Evolutionary conservation across 1,139 yeast genomes (phyloP).

Genomic region (Magnusiomyces paraingens): DNA sequence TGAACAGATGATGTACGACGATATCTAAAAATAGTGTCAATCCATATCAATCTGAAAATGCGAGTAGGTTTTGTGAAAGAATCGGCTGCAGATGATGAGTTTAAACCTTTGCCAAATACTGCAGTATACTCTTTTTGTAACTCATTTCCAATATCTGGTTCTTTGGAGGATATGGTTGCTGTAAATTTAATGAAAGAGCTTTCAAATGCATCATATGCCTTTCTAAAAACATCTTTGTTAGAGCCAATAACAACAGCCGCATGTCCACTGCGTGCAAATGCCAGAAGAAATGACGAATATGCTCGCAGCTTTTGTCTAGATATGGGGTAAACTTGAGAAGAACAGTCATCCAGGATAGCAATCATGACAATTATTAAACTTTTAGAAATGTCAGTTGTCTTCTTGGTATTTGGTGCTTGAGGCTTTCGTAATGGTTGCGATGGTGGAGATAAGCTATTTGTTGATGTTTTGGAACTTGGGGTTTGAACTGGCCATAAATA

Average conservation of each 20-base stretch:
- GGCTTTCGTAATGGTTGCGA: not conserved
- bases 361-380: constrained; percentile 7
- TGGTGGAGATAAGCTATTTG: not conserved
- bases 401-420: not conserved
- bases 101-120: constrained; percentile 11
- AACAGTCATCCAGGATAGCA: constrained; percentile 10
- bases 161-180: constrained; percentile 1
- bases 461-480: not conserved
- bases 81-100: constrained; percentile 6
- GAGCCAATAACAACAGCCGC: constrained; percentile 6
- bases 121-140: constrained; percentile 5
- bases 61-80: constrained; percentile 21
- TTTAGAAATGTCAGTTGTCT: constrained; percentile 6
- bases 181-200: constrained; percentile 5
- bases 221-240: constrained; percentile 7
- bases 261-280: constrained; percentile 8
- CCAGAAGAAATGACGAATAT: constrained; percentile 8
- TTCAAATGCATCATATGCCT: constrained; percentile 10
- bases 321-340: not conserved
- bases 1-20: constrained; percentile 23
- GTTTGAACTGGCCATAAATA: constrained; percentile 9
- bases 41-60: constrained; percentile 30
- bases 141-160: constrained; percentile 7
- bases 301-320: constrained; percentile 7
- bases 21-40: constrained; percentile 27